Conservation (phyloP, 2,329 filamentous ascomycete species). For the Aspergillus novoparasiticus region DNA sequence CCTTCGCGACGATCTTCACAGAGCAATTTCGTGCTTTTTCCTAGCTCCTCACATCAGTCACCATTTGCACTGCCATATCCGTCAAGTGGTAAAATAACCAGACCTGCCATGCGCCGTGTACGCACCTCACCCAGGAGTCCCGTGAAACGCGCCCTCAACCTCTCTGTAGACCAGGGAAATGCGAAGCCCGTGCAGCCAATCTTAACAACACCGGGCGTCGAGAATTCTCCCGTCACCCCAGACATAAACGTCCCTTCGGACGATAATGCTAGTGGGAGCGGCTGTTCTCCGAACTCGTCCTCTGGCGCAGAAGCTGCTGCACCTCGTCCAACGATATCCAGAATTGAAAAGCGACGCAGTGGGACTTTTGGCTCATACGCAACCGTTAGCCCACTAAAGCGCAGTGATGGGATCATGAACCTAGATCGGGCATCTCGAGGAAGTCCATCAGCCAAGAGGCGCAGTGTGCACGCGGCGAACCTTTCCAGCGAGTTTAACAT, state of each 20-base stretch:
- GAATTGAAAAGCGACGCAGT: slow-evolving; percentile 53
- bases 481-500: slow-evolving; percentile 70
- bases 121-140: slow-evolving; percentile 80
- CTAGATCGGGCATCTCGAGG: slow-evolving; percentile 75
- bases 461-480: slow-evolving; percentile 78
- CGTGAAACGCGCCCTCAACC: slow-evolving; percentile 72
- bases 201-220: slow-evolving; percentile 50
- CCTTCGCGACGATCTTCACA: slow-evolving; percentile 58
- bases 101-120: slow-evolving; percentile 48
- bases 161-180: slow-evolving; percentile 73
- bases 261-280: slow-evolving; percentile 21
- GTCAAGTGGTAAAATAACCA: slow-evolving; percentile 64
- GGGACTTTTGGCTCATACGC: slow-evolving; percentile 53
- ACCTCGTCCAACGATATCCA: slow-evolving; percentile 44
- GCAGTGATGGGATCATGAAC: slow-evolving; percentile 87
- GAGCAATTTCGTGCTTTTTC: slow-evolving; percentile 55
- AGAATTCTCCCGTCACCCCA: slow-evolving; percentile 44
- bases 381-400: slow-evolving; percentile 81
- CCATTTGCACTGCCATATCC: slow-evolving; percentile 67
- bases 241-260: slow-evolving; percentile 28
- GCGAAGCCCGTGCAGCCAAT: slow-evolving; percentile 55
- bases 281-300: slow-evolving; percentile 45
- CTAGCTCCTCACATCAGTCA: slow-evolving; percentile 49
- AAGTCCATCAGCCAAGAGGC: slow-evolving; percentile 86
- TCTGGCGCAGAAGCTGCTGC: slow-evolving; percentile 28